A percentile compares a stretch with the other conserved stretches of the same genome.
These are phyloP conservation scores for Chrysopogon serrulatus DNA, from an alignment of 176 grass and related monocot species.

Conservation along the genomic window DNA sequence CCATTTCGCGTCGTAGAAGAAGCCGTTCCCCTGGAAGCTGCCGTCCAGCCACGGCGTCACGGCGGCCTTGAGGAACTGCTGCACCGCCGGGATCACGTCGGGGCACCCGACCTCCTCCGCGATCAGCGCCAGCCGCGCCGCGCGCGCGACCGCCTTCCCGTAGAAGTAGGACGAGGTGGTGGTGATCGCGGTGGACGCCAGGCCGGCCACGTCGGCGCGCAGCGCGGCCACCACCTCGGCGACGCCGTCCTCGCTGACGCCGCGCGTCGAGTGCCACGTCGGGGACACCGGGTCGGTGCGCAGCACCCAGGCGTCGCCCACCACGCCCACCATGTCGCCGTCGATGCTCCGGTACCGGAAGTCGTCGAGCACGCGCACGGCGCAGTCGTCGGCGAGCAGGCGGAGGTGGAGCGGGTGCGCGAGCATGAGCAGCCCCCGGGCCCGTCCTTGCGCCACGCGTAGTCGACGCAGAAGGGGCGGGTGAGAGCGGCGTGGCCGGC, in stretches of 20 bases:
- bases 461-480: conserved; percentile 68
- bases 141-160: conserved; percentile 76
- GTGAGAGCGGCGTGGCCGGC: conserved; percentile 57
- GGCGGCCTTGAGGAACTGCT: conserved; percentile 41
- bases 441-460: conserved; percentile 72
- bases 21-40: conserved; percentile 70
- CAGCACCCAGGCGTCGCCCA: conserved; percentile 67
- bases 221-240: conserved; percentile 57
- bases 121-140: conserved; percentile 72
- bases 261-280: conserved; percentile 75
- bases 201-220: conserved; percentile 51
- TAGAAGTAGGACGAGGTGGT: conserved; percentile 95
- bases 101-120: conserved; percentile 76
- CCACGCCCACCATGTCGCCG: conserved; percentile 83
- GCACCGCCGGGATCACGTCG: conserved; percentile 62
- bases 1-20: conserved; percentile 80
- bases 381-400: conserved; percentile 43
- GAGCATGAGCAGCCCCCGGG: conserved; percentile 73
- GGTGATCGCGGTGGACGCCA: conserved; percentile 37
- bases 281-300: conserved; percentile 50
- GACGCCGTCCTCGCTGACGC: conserved; percentile 58
- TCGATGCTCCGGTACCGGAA: conserved; percentile 93
- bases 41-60: conserved; percentile 87
- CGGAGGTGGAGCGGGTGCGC: conserved; percentile 85
- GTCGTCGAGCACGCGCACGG: conserved; percentile 47